Base-by-base conservation (phyloP, 768 basidiomycete genomes). In the Mrakia gelida region DNA sequence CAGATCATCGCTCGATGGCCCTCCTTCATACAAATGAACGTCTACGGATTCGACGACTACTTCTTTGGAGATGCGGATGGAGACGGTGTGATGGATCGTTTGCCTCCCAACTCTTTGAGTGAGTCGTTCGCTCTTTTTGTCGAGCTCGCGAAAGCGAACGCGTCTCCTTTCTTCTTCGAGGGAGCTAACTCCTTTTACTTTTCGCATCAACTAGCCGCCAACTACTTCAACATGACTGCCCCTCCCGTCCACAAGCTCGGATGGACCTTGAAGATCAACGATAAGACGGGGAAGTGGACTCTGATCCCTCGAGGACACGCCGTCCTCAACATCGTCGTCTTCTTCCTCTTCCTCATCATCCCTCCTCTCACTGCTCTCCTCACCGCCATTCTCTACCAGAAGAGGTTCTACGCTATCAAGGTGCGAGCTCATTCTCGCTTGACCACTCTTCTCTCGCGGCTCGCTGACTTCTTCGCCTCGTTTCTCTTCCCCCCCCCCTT, bases 351-450 rank as follows among this genome's bases (percentile, higher is more conserved):
- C 62, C 86, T 91, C 52, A 81, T 89, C 65, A 92, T 96, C 78
- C 95, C 95, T 8, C 85, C 95, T 80, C 88, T 95, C 84, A 95
- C 94, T 28, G 95, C 90, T 76, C 88, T 89, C 18, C 86, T 92
- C 67, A 93, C 95, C 18, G 93, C 93, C 65, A 82, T 90, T 70
- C 83, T 94, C 84, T 97, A 96, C 89, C 92, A 72, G 43, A 52
- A 74, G 72, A 90, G 91, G 13, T 97, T 97, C 89, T 97, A 97
- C 82, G 93, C 94, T 52, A 96, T 97, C 86, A 94, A 89, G 84
- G 91, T 59, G 16, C 49, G 49, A 3, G 38, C 15, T 2, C 7
- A 45, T 52, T 16, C 18, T 52, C 49, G 15, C 45, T 52, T 16
- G 49, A 52, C 2, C 49, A 7, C 15, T 21, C 7, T 13, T 52